Conservation (phyloP, 345 rosid genomes). For the Salix viminalis region DNA sequence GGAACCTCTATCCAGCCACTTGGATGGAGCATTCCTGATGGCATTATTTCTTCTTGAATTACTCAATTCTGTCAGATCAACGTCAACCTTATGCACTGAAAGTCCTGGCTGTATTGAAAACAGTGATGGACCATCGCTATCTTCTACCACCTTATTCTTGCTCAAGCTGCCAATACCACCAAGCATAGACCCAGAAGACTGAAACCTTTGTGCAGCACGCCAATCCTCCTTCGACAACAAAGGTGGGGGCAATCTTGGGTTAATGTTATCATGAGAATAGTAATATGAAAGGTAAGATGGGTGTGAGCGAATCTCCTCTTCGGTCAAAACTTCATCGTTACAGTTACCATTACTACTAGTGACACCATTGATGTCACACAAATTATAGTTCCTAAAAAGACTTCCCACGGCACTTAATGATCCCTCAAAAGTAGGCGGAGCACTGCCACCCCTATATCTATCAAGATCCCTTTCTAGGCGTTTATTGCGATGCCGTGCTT, state of each 20-base stretch:
- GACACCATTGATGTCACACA: conserved; percentile 26
- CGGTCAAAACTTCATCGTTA: conserved; percentile 44
- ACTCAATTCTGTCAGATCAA: conserved; percentile 65
- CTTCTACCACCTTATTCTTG: conserved; percentile 34
- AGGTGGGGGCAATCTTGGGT: conserved; percentile 88
- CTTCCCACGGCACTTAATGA: conserved; percentile 66
- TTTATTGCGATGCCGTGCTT: conserved; percentile 41
- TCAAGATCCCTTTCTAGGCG: conserved; percentile 51
- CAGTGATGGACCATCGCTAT: conserved; percentile 45
- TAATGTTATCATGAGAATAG: conserved; percentile 66
- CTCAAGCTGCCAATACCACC: conserved; percentile 55
- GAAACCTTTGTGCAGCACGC: conserved; percentile 83
- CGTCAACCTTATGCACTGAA: conserved; percentile 53
- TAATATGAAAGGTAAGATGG: conserved; percentile 77
- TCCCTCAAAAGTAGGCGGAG: conserved; percentile 94
- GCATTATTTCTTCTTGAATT: conserved; percentile 39
- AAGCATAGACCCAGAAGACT: conserved; percentile 46
- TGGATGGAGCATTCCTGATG: conserved; percentile 39
- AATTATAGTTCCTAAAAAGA: conserved; percentile 47
- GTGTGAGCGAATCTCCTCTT: conserved; percentile 77
- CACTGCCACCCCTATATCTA: conserved; percentile 78
- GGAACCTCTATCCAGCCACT: conserved; percentile 45
- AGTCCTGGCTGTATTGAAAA: conserved; percentile 73
- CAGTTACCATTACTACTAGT: conserved; percentile 4
- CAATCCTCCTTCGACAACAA: conserved; percentile 85